Evolutionary conservation across 257 asterid genomes (phyloP).

Genomic region (Ligustrum vulgare): DNA sequence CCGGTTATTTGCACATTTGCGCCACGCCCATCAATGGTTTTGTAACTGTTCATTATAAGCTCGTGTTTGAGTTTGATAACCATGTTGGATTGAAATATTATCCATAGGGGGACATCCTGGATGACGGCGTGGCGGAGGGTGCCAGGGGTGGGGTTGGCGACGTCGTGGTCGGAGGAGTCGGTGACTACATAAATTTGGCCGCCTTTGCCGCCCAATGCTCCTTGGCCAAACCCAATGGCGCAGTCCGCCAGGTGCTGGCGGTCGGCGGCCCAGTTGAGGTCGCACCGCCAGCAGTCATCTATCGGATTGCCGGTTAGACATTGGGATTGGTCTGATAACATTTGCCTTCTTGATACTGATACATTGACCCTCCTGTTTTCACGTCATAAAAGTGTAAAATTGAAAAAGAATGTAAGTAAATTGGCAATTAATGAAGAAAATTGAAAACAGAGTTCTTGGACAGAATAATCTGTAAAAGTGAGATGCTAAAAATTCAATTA

Average conservation of each 20-base stretch:
- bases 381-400: background rate
- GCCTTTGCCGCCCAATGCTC: slow-evolving; percentile 75
- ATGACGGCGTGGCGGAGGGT: slow-evolving; percentile 86
- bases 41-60: slow-evolving; percentile 60
- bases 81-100: slow-evolving; percentile 63
- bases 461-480: slow-evolving; percentile 8
- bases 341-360: slow-evolving; percentile 54
- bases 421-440: background rate
- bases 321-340: slow-evolving; percentile 45
- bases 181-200: slow-evolving; percentile 67
- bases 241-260: slow-evolving; percentile 85
- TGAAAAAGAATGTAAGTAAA: background rate
- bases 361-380: slow-evolving; percentile 60
- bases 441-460: slow-evolving; percentile 35
- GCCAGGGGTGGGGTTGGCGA: slow-evolving; percentile 69
- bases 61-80: slow-evolving; percentile 76
- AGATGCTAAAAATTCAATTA: no score
- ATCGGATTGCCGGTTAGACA: slow-evolving; percentile 92
- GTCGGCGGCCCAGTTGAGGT: slow-evolving; percentile 63
- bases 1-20: slow-evolving; percentile 79
- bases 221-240: slow-evolving; percentile 71
- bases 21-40: slow-evolving; percentile 91
- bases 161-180: slow-evolving; percentile 77
- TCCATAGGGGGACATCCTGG: slow-evolving; percentile 90
- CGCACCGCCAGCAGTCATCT: slow-evolving; percentile 98